phyloP scores from a whole-genome alignment of 352 stramenopile species.

The Phytophthora aleatoria region DNA sequence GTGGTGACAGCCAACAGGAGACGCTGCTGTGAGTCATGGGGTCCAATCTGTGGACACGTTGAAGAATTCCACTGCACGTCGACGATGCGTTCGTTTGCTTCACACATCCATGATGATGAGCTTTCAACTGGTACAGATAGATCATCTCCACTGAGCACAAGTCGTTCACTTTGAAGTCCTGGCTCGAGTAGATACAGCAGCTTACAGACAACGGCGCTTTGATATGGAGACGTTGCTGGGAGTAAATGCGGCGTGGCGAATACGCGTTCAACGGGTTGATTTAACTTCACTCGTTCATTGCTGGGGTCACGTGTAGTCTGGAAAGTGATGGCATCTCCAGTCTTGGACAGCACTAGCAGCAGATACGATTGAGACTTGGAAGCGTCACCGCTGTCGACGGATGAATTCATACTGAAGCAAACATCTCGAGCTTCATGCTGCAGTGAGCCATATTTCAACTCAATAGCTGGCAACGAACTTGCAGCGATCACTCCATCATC shows the following conservation, averaged over 20 bases:
- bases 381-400: conserved; percentile 16
- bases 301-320: conserved; percentile 47
- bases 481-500: conserved; percentile 14
- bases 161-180: conserved; percentile 20
- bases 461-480: conserved; percentile 28
- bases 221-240: conserved; percentile 32
- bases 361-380: conserved; percentile 30
- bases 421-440: conserved; percentile 65
- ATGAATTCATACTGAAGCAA: conserved; percentile 46
- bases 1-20: conserved; percentile 55
- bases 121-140: conserved; percentile 35
- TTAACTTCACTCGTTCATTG: conserved; percentile 48
- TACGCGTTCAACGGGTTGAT: conserved; percentile 46
- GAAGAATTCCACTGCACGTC: conserved; percentile 61
- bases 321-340: conserved; percentile 55
- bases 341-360: conserved; percentile 58
- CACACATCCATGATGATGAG: conserved; percentile 39
- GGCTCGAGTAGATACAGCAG: conserved; percentile 50
- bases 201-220: conserved; percentile 36
- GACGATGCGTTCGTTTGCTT: conserved; percentile 49
- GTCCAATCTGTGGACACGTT: conserved; percentile 16
- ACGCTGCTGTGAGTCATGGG: conserved; percentile 27
- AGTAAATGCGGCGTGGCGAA: conserved; percentile 61
- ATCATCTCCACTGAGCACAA: conserved; percentile 61
- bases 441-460: conserved; percentile 26